phyloP scores from a whole-genome alignment of 371 early-diverging fungal genomes.

The Apophysomyces variabilis region DNA sequence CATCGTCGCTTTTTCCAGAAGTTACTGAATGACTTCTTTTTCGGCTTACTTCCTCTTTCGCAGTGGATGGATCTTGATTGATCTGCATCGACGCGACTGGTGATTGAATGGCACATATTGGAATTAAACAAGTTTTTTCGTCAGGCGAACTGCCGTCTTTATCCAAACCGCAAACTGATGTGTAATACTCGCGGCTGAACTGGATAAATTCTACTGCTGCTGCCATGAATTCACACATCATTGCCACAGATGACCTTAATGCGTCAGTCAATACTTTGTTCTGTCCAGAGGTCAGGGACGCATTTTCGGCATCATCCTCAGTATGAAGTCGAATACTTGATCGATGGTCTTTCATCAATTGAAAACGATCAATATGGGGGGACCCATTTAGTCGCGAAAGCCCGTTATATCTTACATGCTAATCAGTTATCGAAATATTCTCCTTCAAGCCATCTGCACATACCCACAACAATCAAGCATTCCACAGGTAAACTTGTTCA shows the following conservation, averaged over 20 bases:
- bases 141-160: conserved; percentile 15
- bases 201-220: conserved; percentile 43
- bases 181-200: conserved; percentile 47
- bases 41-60: not conserved
- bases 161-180: conserved; percentile 43
- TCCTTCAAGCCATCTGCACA: not conserved
- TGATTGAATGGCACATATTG: conserved; percentile 48
- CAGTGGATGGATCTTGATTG: not conserved
- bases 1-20: not conserved
- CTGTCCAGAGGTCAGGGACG: not conserved
- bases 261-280: conserved; percentile 14
- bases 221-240: conserved; percentile 54
- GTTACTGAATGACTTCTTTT: conserved; percentile 4
- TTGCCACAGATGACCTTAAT: conserved; percentile 24
- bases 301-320: conserved; percentile 15
- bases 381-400: conserved; percentile 33
- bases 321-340: conserved; percentile 33
- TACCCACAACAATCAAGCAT: conserved; percentile 50
- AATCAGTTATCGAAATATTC: not conserved
- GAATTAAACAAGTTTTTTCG: conserved; percentile 49
- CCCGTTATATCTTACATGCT: conserved; percentile 27
- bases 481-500: conserved; percentile 40
- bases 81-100: not conserved
- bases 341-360: conserved; percentile 44
- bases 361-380: conserved; percentile 40